Base-by-base conservation (phyloP, 2,329 filamentous ascomycete species). In the Blumeriella jaapii region DNA sequence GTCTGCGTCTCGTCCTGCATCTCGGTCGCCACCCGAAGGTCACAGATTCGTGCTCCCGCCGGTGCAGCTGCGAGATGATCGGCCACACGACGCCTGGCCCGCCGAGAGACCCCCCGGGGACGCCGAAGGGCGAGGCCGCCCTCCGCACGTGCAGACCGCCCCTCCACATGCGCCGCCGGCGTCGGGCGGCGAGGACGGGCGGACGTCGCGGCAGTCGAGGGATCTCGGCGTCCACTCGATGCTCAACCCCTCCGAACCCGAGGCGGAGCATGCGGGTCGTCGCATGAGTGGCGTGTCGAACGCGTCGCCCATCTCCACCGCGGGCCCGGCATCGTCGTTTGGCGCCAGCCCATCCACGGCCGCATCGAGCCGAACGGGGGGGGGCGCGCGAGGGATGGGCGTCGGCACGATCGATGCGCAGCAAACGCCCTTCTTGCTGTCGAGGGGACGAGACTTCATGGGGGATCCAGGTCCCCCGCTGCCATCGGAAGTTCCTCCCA, bases 1-100 rank as follows among this genome's bases (percentile, higher is more conserved):
- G 53, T 59, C 65, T 65, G 63, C 62, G 59, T 61, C 68, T 68
- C 64, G 60, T 57, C 64, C 69, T 64, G 59, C 62, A 56, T 68
- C 69, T 60, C 67, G 61, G 41, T 55, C 54, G 46, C 47, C 54
- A 43, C 29, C 49, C 44, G 54, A 55, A 49, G 50, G 47, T 47
- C 49, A 52, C 43, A 51, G 46, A 41, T 48, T 54, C 33, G 46
- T 47, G 41, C 42, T 55, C 29, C 52, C 54, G 40, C 50, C 54
- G 29, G 48, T 55, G 22, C 50, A 53, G 44, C 42, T 47, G 47
- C 53, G 52, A 51, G 53, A 56, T 54, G 54, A 53, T 33, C 26
- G 15, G 31, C 45, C 44, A 29, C 47, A 50, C 30, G 46, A 36
- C 22, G 48, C 42, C 26, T 40, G 47, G 39, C 46, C 41, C 31